Conservation (phyloP, 768 basidiomycete genomes). For the Suillus hirtellus region DNA sequence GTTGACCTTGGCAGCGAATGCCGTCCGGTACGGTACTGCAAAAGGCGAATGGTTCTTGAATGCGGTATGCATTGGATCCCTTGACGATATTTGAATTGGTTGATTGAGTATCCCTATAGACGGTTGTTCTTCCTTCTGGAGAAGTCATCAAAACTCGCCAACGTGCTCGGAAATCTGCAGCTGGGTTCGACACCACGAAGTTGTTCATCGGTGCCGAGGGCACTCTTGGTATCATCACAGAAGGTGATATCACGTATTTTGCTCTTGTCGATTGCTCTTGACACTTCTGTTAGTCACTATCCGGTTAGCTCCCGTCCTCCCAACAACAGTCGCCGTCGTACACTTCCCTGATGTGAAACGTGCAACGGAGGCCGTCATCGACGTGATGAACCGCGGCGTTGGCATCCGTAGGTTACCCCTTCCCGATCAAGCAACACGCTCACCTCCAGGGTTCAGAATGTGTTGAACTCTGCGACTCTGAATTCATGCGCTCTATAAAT, state of each 20-base stretch:
- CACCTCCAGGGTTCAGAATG: conserved; percentile 53
- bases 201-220: conserved; percentile 84
- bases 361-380: conserved; percentile 74
- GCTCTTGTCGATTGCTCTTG: not conserved
- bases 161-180: conserved; percentile 79
- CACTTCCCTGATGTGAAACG: conserved; percentile 75
- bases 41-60: conserved; percentile 92
- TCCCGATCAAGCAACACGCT: not conserved
- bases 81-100: not conserved
- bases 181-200: conserved; percentile 85
- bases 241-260: conserved; percentile 45
- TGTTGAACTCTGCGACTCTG: conserved; percentile 77
- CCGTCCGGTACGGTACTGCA: conserved; percentile 86
- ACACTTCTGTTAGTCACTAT: conserved; percentile 61
- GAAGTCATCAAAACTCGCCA: conserved; percentile 88
- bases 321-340: conserved; percentile 80
- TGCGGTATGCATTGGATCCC: conserved; percentile 44
- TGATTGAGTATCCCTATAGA: conserved; percentile 42
- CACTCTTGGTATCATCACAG: conserved; percentile 87
- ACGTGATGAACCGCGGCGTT: conserved; percentile 70
- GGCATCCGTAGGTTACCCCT: conserved; percentile 61
- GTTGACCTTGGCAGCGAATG: conserved; percentile 52
- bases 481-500: conserved; percentile 66
- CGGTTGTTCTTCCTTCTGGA: conserved; percentile 85
- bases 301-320: conserved; percentile 76